Evolutionary conservation across 345 rosid species (phyloP), one percentile per base, ranked within the genome.

Genomic region (Arabidopsis thaliana): DNA sequence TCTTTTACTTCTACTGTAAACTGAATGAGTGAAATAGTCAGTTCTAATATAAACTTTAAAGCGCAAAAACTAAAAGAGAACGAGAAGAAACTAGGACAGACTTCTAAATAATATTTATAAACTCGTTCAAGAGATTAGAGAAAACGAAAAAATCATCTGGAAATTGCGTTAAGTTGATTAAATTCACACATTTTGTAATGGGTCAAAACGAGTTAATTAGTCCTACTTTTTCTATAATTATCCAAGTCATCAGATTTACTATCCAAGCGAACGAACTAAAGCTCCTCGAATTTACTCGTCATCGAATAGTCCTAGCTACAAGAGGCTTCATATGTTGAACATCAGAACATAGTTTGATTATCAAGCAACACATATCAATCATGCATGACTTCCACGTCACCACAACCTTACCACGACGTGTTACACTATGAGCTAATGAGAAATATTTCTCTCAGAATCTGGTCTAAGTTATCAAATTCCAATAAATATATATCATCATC

Each of bases 321-420:
- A 16, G 20, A 16, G 55, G 23, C 23, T 28, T 28, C 32, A 28
- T 28, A 28, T 28, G 4, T 28, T 28, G 32, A 28, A 28, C 32
- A 28, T 28, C 30, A 28, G 11, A 56, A 55, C 30, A 11, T 41
- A 44, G 56, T 69, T 58, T 44, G 16, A 48, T 25, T 24, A n/a
- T 28, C 13, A 60, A 10, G 59, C n/a, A 73, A 64, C 71, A 73
- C 71, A 53, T 73, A 73, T 30, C 53, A 20, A 64, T 30, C 23
- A 53, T 73, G 78, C 71, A 74, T 74, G 65, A 24, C 65, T 36
- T 37, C 58, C 72, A 74, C 78, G 65, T 74, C 32, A 24, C 58
- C 13, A 22, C 8, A 64, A 20, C 22, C 10, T 36, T 9, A 48
- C 41, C 41, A 42, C 55, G 55, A 65, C 72, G 78, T 74, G 72